These are phyloP conservation scores for Acer yangbiense DNA, from an alignment of 345 rosid genomes.

Conservation along the genomic window DNA sequence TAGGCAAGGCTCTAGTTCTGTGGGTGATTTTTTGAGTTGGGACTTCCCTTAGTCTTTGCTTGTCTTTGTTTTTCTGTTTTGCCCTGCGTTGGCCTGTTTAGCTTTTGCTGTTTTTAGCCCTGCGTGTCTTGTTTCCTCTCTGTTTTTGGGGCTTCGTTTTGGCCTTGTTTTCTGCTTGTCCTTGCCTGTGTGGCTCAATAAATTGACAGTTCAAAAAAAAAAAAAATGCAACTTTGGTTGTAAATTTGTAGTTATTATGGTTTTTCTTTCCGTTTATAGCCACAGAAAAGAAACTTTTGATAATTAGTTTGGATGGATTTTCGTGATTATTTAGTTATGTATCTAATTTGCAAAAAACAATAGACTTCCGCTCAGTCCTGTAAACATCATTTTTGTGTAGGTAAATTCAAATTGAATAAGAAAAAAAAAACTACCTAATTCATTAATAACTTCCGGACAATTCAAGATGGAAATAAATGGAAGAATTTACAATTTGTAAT, in stretches of 20 bases:
- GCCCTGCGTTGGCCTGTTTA: too few relatives aligned
- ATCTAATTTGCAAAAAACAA: slow-evolving; percentile 89
- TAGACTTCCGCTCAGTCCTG: slow-evolving; percentile 87
- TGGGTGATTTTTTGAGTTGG: too few relatives aligned
- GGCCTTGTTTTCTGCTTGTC: too few relatives aligned
- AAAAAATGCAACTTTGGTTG: slow-evolving; percentile 34
- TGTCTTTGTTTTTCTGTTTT: too few relatives aligned
- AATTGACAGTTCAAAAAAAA: too few relatives aligned
- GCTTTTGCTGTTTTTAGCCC: too few relatives aligned
- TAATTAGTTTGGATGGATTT: slow-evolving; percentile 17
- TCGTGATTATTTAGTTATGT: slow-evolving; percentile 39
- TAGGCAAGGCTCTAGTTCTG: too few relatives aligned
- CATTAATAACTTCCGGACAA: not conserved
- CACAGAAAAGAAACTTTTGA: slow-evolving; percentile 17
- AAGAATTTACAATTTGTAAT: not conserved
- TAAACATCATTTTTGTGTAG: slow-evolving; percentile 9
- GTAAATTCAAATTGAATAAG: not conserved
- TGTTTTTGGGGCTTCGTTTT: too few relatives aligned
- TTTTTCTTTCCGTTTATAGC: slow-evolving; percentile 10
- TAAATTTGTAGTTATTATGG: slow-evolving; percentile 1
- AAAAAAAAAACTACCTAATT: not conserved
- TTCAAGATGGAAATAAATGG: not conserved
- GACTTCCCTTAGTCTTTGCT: too few relatives aligned
- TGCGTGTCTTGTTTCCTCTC: too few relatives aligned
- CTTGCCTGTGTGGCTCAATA: too few relatives aligned